A percentile compares a stretch with the other conserved stretches of the same genome.
Conservation (phyloP, 768 basidiomycete species). For the Fibroporia radiculosa region DNA sequence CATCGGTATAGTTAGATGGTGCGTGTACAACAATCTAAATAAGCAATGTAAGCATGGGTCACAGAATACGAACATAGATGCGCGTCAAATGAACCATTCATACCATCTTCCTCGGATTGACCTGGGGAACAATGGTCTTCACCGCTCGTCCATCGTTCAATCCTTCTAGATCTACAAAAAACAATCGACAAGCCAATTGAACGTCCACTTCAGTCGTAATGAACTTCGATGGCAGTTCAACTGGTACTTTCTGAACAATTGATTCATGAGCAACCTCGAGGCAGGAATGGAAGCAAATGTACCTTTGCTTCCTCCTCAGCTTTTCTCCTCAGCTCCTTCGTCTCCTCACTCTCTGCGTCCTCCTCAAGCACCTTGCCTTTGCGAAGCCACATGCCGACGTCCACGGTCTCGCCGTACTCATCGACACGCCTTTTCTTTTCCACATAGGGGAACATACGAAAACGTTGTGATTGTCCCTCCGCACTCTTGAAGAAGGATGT, state of each 20-base stretch:
- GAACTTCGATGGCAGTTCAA: constrained; percentile 90
- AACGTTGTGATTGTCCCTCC: constrained; percentile 66
- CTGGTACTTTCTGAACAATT: constrained; percentile 51
- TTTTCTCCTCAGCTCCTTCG: constrained; percentile 60
- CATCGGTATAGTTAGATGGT: constrained; percentile 51
- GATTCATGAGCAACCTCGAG: constrained; percentile 5
- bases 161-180: constrained; percentile 95
- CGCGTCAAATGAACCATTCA: constrained; percentile 14
- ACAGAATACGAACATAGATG: not conserved
- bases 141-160: constrained; percentile 94
- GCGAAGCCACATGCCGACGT: constrained; percentile 92
- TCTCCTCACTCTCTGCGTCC: constrained; percentile 77
- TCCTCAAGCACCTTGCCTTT: constrained; percentile 89
- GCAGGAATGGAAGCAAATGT: constrained; percentile 1
- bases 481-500: constrained; percentile 83
- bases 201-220: constrained; percentile 69
- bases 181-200: constrained; percentile 75
- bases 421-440: constrained; percentile 91
- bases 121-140: constrained; percentile 93
- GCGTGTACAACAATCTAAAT: constrained; percentile 86
- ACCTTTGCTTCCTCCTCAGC: constrained; percentile 80
- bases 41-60: constrained; percentile 2
- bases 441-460: constrained; percentile 95
- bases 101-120: constrained; percentile 95
- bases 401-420: constrained; percentile 91